These are phyloP conservation scores for Rhizopogon rudus DNA, from an alignment of 768 basidiomycete genomes.

Conservation along the genomic window DNA sequence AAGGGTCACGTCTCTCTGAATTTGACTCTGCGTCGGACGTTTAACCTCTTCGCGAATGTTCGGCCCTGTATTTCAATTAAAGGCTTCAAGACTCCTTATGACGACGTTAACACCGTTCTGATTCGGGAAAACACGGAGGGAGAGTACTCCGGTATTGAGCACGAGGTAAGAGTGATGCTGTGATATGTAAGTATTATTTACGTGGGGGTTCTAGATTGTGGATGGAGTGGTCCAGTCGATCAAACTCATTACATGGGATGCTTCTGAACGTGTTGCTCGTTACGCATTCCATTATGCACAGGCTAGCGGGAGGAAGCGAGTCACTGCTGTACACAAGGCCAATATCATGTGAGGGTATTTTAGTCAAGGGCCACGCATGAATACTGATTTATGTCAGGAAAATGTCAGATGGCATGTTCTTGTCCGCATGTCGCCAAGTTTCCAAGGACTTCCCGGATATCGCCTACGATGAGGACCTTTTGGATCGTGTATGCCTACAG, in stretches of 20 bases:
- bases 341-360: slow-evolving; percentile 82
- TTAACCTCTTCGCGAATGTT: slow-evolving; percentile 98
- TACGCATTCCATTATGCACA: slow-evolving; percentile 99
- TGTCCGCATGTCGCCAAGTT: slow-evolving; percentile 94
- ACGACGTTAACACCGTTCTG: slow-evolving; percentile 95
- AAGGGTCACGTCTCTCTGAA: slow-evolving; percentile 99
- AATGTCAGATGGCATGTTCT: slow-evolving; percentile 99
- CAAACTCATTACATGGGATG: slow-evolving; percentile 99
- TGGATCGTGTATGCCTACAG: slow-evolving; percentile 94
- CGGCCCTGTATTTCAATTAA: slow-evolving; percentile 93
- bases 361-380: background rate
- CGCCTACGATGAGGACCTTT: slow-evolving; percentile 92
- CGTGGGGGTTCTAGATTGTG: slow-evolving; percentile 55
- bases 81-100: slow-evolving; percentile 98
- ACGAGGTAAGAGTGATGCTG: slow-evolving; percentile 60
- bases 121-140: slow-evolving; percentile 99
- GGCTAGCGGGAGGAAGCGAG: slow-evolving; percentile 78
- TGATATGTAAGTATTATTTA: slow-evolving; percentile 8
- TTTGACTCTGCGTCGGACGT: slow-evolving; percentile 92
- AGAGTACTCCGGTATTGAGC: slow-evolving; percentile 99
- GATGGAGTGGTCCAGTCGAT: slow-evolving; percentile 99
- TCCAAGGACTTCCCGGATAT: slow-evolving; percentile 94
- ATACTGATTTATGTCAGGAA: slow-evolving; percentile 56
- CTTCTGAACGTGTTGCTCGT: slow-evolving; percentile 96
- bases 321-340: slow-evolving; percentile 99